Conservation (phyloP, 371 early-diverging fungal species). For the Thermomucor indicae-seudaticae region DNA sequence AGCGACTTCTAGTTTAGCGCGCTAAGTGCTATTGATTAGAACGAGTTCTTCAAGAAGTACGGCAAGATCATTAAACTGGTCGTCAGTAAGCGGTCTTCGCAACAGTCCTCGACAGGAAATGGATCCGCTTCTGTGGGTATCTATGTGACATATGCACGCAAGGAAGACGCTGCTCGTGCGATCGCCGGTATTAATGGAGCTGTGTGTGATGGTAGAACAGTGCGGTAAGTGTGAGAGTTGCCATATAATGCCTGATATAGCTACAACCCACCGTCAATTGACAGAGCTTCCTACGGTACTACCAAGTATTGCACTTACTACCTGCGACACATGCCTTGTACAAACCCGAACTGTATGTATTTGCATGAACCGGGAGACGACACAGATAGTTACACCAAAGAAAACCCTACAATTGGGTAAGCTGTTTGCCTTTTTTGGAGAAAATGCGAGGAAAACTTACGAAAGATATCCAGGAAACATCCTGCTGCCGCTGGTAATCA, state of each 20-base stretch:
- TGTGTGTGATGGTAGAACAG: slow-evolving; percentile 75
- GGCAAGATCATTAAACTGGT: slow-evolving; percentile 92
- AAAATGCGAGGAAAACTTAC: not conserved
- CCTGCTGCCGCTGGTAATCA: slow-evolving; percentile 10
- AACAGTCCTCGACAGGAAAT: slow-evolving; percentile 30
- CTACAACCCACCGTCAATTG: not conserved
- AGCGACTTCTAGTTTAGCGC: too few species aligned
- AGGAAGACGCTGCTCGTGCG: slow-evolving; percentile 89
- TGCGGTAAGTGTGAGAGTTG: slow-evolving; percentile 45
- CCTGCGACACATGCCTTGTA: slow-evolving; percentile 74
- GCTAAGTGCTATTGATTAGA: slow-evolving; percentile 31
- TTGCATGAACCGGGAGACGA: slow-evolving; percentile 87
- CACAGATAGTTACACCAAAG: slow-evolving; percentile 65
- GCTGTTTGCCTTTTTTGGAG: slow-evolving; percentile 1
- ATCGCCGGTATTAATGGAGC: slow-evolving; percentile 91
- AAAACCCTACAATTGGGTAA: slow-evolving; percentile 58
- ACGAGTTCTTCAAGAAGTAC: slow-evolving; percentile 94
- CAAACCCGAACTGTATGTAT: slow-evolving; percentile 79
- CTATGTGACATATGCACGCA: slow-evolving; percentile 85
- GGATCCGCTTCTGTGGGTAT: slow-evolving; percentile 56
- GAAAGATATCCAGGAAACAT: slow-evolving; percentile 15
- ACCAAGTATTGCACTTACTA: slow-evolving; percentile 90
- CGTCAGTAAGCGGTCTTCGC: slow-evolving; percentile 57
- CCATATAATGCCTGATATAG: not conserved
- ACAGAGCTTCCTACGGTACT: slow-evolving; percentile 81